Evolutionary conservation across 2,329 filamentous ascomycete species (phyloP).

Genomic region (Hirsutella minnesotensis): DNA sequence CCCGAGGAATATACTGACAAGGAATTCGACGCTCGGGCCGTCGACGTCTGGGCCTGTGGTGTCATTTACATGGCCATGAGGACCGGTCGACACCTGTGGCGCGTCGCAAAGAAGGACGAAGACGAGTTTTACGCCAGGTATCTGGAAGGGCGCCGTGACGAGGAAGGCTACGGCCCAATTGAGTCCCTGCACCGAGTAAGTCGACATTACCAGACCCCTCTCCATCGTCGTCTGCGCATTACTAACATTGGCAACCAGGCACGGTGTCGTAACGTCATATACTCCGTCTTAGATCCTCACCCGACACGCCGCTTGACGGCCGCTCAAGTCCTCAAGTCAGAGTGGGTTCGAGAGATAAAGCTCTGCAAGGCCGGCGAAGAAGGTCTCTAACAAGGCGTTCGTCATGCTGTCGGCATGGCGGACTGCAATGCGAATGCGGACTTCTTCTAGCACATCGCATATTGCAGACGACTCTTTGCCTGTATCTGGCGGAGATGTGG

Average conservation of each 20-base stretch:
- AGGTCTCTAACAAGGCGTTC: slow-evolving; percentile 52
- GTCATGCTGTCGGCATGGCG: slow-evolving; percentile 16
- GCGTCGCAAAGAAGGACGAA: slow-evolving; percentile 90
- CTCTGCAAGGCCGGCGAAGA: slow-evolving; percentile 94
- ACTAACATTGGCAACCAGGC: slow-evolving; percentile 45
- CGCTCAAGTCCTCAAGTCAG: slow-evolving; percentile 91
- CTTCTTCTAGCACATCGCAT: slow-evolving; percentile 7
- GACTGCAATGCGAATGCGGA: slow-evolving; percentile 13
- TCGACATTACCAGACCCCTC: slow-evolving; percentile 8
- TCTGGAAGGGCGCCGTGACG: slow-evolving; percentile 81
- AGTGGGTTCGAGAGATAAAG: slow-evolving; percentile 97
- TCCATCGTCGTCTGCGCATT: neutral
- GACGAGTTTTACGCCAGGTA: slow-evolving; percentile 97
- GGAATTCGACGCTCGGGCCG: slow-evolving; percentile 94
- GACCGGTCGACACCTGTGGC: slow-evolving; percentile 90
- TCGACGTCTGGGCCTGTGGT: slow-evolving; percentile 95
- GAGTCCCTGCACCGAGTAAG: slow-evolving; percentile 90
- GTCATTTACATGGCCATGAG: slow-evolving; percentile 99
- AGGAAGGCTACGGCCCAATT: slow-evolving; percentile 92
- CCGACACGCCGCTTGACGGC: slow-evolving; percentile 85
- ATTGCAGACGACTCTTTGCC: slow-evolving; percentile 12
- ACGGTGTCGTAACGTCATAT: slow-evolving; percentile 96
- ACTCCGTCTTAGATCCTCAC: slow-evolving; percentile 94
- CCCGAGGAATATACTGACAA: slow-evolving; percentile 92
- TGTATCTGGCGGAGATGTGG: slow-evolving; percentile 5